These are phyloP conservation scores for Dalbergia oliveri DNA, from an alignment of 306 rosid genomes.

Conservation along the genomic window DNA sequence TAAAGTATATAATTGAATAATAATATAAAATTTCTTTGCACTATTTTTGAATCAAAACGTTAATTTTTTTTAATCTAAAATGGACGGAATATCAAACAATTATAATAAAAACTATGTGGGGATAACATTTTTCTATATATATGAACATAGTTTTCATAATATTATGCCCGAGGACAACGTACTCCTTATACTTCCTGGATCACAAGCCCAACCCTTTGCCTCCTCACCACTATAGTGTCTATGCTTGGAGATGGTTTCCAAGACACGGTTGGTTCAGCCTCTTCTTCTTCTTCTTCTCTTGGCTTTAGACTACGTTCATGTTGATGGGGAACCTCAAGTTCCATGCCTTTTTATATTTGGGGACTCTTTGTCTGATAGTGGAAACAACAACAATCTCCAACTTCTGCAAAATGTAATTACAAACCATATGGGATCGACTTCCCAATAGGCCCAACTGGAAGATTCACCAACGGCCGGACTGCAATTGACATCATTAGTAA, in stretches of 20 bases:
- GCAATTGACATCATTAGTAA: conserved; percentile 42
- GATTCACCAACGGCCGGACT: conserved; percentile 72
- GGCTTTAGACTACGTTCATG: neutral
- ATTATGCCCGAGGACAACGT: too few species aligned
- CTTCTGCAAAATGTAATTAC: conserved; percentile 48
- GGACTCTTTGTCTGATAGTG: conserved; percentile 61
- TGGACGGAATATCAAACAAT: too few species aligned
- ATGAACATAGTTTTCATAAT: too few species aligned
- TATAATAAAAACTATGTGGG: too few species aligned
- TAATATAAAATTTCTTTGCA: too few species aligned
- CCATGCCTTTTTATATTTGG: conserved; percentile 67
- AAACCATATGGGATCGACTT: conserved; percentile 70
- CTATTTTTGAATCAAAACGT: too few species aligned
- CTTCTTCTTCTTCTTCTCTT: conserved; percentile 40
- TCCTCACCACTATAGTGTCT: neutral
- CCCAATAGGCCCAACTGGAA: conserved; percentile 72
- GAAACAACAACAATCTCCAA: conserved; percentile 64
- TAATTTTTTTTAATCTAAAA: too few species aligned
- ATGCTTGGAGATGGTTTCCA: neutral
- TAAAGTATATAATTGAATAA: too few species aligned
- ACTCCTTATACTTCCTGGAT: too few species aligned
- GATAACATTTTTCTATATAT: too few species aligned
- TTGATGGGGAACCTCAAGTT: conserved; percentile 28
- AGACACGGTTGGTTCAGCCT: conserved; percentile 1
- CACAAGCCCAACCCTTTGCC: neutral